These are phyloP conservation scores for Kodamaea anthophila DNA, from an alignment of 1,139 yeast species.

Conservation along the genomic window DNA sequence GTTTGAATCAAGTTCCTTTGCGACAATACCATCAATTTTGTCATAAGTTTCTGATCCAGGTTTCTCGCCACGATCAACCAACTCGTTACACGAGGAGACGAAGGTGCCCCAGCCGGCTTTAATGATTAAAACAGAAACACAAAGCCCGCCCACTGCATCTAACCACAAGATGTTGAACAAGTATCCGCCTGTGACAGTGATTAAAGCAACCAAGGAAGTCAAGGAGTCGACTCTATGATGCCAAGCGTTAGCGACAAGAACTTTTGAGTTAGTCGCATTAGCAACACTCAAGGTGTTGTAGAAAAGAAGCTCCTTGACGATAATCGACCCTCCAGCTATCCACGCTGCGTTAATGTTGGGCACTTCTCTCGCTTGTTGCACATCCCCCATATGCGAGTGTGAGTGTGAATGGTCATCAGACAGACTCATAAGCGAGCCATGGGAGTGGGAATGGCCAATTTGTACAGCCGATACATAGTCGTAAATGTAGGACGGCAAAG, in stretches of 20 bases:
- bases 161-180: conserved; percentile 73
- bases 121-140: conserved; percentile 75
- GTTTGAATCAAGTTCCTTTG: conserved; percentile 15
- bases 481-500: conserved; percentile 49
- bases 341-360: conserved; percentile 91
- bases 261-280: conserved; percentile 70
- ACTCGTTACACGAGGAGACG: conserved; percentile 61
- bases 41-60: conserved; percentile 24
- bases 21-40: conserved; percentile 20
- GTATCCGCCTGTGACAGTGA: conserved; percentile 83
- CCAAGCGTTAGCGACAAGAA: conserved; percentile 95
- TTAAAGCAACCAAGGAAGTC: conserved; percentile 85
- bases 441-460: conserved; percentile 50
- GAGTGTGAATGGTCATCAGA: conserved; percentile 9
- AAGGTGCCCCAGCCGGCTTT: conserved; percentile 81
- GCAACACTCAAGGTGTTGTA: conserved; percentile 80
- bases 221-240: conserved; percentile 95
- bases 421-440: conserved; percentile 11
- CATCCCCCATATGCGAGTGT: conserved; percentile 8
- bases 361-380: conserved; percentile 22
- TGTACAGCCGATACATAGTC: conserved; percentile 42
- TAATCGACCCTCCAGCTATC: conserved; percentile 86
- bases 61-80: conserved; percentile 55
- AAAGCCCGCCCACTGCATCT: conserved; percentile 85
- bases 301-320: conserved; percentile 80